A percentile compares a stretch with the other conserved stretches of the same genome.
phyloP scores from a whole-genome alignment of 208 protist species.

The Tetramitus jugosus region DNA sequence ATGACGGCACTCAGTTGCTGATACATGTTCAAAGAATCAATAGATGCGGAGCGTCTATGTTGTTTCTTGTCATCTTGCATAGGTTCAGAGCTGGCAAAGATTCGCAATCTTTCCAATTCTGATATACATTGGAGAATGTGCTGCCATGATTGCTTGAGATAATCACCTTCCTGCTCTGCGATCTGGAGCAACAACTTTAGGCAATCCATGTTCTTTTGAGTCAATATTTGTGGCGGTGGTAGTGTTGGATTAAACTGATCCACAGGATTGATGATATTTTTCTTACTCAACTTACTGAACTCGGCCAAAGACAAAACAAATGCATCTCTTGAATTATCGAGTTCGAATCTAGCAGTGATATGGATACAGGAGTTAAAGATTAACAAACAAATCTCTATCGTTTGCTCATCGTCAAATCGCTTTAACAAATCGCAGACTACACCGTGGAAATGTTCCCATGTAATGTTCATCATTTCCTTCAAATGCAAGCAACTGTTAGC shows the following conservation, averaged over 20 bases:
- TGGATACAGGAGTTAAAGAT: slow-evolving; percentile 47
- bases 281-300: slow-evolving; percentile 34
- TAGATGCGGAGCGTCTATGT: background rate
- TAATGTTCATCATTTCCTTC: slow-evolving; percentile 49
- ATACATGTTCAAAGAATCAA: background rate
- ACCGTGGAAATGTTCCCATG: slow-evolving; percentile 45
- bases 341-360: slow-evolving; percentile 44
- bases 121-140: slow-evolving; percentile 57
- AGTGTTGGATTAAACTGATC: too few relatives aligned
- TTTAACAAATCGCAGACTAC: slow-evolving; percentile 43
- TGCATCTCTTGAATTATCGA: slow-evolving; percentile 40
- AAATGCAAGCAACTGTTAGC: slow-evolving; percentile 32
- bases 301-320: slow-evolving; percentile 16
- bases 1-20: too few relatives aligned
- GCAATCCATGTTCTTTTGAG: slow-evolving; percentile 66
- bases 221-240: too few relatives aligned
- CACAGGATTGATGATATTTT: slow-evolving; percentile 52
- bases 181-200: slow-evolving; percentile 60
- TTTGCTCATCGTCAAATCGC: slow-evolving; percentile 27
- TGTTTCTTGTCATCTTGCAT: slow-evolving; percentile 41
- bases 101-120: slow-evolving; percentile 52
- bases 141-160: slow-evolving; percentile 51
- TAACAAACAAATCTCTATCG: slow-evolving; percentile 40
- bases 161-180: slow-evolving; percentile 58
- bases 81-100: too few relatives aligned